Percentiles rank a stretch among this genome's conserved stretches.
Conservation (phyloP, 768 basidiomycete species). For the Boletus eberwhitei region DNA sequence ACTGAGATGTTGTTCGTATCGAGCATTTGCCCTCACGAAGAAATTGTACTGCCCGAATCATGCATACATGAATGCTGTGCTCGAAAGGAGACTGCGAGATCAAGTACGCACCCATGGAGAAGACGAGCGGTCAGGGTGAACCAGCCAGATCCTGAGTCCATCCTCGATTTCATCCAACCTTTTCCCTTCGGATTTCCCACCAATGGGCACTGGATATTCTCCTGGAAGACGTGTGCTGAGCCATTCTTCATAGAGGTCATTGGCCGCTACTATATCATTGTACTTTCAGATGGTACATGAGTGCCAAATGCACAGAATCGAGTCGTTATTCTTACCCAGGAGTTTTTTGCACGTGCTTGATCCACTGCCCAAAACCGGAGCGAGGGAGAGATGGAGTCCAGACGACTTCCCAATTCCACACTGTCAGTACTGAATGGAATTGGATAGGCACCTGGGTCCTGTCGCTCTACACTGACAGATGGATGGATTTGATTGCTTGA, state of each 20-base stretch:
- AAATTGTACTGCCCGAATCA: background rate
- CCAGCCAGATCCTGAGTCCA: constrained; percentile 5
- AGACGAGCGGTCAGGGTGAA: background rate
- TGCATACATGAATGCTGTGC: background rate
- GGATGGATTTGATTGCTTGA: background rate
- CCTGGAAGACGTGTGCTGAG: constrained; percentile 6
- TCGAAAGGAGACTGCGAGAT: background rate
- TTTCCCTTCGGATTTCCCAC: background rate
- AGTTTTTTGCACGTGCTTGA: background rate
- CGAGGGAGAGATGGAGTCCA: constrained; percentile 9
- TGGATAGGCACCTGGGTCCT: constrained; percentile 18
- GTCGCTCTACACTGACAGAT: background rate
- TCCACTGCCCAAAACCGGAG: constrained; percentile 15
- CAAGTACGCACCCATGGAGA: constrained; percentile 11
- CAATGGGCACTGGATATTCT: constrained; percentile 11
- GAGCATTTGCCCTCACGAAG: constrained; percentile 3
- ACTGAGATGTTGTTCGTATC: constrained; percentile 10
- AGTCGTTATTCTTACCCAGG: constrained; percentile 14
- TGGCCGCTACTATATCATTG: background rate
- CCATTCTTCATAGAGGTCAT: constrained; percentile 17
- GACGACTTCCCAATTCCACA: constrained; percentile 15
- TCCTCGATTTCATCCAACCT: background rate
- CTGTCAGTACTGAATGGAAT: constrained; percentile 4
- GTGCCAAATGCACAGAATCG: background rate
- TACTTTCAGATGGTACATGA: constrained; percentile 7